phyloP scores from a whole-genome alignment of 192 early-diverging fungal species.

The Phlyctochytrium bullatum region DNA sequence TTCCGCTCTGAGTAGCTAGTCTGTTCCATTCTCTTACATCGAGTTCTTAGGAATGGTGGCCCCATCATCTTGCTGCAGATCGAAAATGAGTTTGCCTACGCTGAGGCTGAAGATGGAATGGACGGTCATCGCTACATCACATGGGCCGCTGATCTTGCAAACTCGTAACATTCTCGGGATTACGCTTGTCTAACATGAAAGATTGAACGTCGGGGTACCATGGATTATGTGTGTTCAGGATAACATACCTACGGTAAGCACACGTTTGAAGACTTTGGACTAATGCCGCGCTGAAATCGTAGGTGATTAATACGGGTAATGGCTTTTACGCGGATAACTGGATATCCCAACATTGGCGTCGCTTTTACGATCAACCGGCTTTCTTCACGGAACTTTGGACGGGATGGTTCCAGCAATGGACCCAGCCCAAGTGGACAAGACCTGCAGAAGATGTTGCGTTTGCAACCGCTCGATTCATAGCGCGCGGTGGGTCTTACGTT shows the following conservation, averaged over 20 bases:
- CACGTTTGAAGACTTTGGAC: too few relatives aligned
- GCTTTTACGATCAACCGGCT: conserved; percentile 40
- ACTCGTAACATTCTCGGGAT: conserved; percentile 17
- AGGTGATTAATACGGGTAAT: conserved; percentile 49
- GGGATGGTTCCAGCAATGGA: conserved; percentile 60
- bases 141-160: conserved; percentile 41
- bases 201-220: conserved; percentile 44
- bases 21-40: not conserved
- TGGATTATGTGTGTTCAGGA: conserved; percentile 66
- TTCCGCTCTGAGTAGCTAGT: too few relatives aligned
- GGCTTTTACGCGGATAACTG: conserved; percentile 57
- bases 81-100: conserved; percentile 61
- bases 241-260: conserved; percentile 28
- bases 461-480: conserved; percentile 54
- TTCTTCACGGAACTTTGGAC: conserved; percentile 63
- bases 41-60: conserved; percentile 44
- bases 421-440: conserved; percentile 41
- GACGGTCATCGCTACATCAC: conserved; percentile 34
- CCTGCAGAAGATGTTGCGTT: conserved; percentile 58
- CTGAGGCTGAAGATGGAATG: conserved; percentile 18
- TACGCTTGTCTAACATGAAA: conserved; percentile 4
- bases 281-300: too few relatives aligned
- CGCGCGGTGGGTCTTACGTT: conserved; percentile 54
- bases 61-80: conserved; percentile 63
- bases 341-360: conserved; percentile 18